Evolutionary conservation across 2,329 filamentous ascomycete species (phyloP), one percentile per base, ranked within the genome.

Genomic region (Talaromyces sp.): DNA sequence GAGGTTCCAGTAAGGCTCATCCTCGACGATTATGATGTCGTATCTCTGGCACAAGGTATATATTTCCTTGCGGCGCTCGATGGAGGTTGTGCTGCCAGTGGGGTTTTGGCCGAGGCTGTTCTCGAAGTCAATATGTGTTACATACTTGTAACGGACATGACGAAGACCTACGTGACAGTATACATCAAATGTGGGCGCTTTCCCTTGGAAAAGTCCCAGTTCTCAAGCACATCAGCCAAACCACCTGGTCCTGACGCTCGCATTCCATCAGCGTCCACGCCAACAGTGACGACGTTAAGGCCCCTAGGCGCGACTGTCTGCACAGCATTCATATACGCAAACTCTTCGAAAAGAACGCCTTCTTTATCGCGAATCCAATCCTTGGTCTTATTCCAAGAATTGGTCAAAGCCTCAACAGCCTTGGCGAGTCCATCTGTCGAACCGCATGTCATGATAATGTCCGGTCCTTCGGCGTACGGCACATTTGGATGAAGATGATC

Each of bases 1-100:
- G 8, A 98, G 82, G 75, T 95, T 93, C 91, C 92, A 97, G 79
- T 97, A 97, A 5, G 93, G 93, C 66, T 97, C 93, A 70, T 98
- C 93, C 76, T 98, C 93, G 65, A 96, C 79, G 67, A 97, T 96
- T 70, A 97, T 85, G 66, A 97, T 84, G 75, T 97, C 92, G 77
- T 91, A 96, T 72, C 88, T 85, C 73, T 87, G 87, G 77, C 90
- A 95, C 14, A 97, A 74, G 18, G 83, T 85, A 72, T 97, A 97
- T 31, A 97, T 83, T 58, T 92, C 87, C 69, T 85, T 89, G 61
- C 91, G 85, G 44, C 93, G 86, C 69, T 88, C 79, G 9, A 95
- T 74, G 2, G 89, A 88, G 1, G 96, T 81, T 2, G 90, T 86
- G 35, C 89, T 87, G 33, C 90, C 88, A 0, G 92, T 96, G 1